phyloP scores from a whole-genome alignment of 371 early-diverging fungal species.

The Mucor indicus region DNA sequence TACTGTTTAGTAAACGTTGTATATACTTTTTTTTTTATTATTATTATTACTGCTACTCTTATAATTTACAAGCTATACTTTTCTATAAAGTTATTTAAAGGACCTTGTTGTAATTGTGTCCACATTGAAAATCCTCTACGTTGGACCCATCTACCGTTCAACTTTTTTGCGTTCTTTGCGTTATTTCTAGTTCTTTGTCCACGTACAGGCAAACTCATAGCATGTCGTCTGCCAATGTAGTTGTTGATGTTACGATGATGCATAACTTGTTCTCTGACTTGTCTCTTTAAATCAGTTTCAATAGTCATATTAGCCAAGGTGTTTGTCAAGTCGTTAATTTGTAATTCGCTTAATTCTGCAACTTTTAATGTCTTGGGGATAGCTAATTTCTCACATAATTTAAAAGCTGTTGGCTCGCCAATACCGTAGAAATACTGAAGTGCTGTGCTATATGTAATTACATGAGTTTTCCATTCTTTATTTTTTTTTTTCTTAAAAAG shows the following conservation, averaged over 20 bases:
- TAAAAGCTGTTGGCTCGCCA: slow-evolving; percentile 72
- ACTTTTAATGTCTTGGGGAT: slow-evolving; percentile 80
- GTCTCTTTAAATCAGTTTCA: slow-evolving; percentile 84
- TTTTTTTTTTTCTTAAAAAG: neutral
- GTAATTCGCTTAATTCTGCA: slow-evolving; percentile 80
- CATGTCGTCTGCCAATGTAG: slow-evolving; percentile 84
- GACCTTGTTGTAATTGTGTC: slow-evolving; percentile 29
- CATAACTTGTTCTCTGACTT: slow-evolving; percentile 76
- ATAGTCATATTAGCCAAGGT: slow-evolving; percentile 87
- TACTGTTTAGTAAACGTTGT: too few species aligned
- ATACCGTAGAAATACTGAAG: slow-evolving; percentile 93
- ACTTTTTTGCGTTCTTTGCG: slow-evolving; percentile 80
- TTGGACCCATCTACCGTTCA: slow-evolving; percentile 70
- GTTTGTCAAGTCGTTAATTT: slow-evolving; percentile 82
- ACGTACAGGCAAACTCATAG: slow-evolving; percentile 85
- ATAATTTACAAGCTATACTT: slow-evolving; percentile 24
- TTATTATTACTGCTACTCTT: slow-evolving; percentile 2
- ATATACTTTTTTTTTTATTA: neutral
- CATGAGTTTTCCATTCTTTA: neutral
- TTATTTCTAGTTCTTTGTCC: slow-evolving; percentile 91
- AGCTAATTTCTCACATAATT: slow-evolving; percentile 75
- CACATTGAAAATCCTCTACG: slow-evolving; percentile 42
- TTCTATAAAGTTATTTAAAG: slow-evolving; percentile 31
- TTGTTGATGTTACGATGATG: slow-evolving; percentile 80
- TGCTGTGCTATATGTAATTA: slow-evolving; percentile 25